Evolutionary conservation across 352 stramenopile species (phyloP), one percentile per base, ranked within the genome.

Genomic region (Plasmopara muralis): DNA sequence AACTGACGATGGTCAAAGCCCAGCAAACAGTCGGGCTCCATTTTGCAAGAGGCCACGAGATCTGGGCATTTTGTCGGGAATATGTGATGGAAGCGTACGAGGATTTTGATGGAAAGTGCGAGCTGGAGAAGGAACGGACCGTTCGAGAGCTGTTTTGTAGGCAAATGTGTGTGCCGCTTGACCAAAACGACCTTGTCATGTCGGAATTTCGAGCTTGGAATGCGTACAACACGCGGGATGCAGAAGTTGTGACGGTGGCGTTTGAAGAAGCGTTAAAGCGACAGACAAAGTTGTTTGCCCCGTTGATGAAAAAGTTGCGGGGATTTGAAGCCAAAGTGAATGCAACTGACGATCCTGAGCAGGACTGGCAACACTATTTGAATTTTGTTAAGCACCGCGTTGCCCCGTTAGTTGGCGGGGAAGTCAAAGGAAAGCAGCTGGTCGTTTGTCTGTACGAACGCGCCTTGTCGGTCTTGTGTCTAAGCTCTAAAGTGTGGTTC

Each of bases 201-300:
- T 87, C 79, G 14, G 79, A 89, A 45, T 87, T 85, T 35, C 74
- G 79, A 18, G 73, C 76, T 5, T 89, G 79, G 79, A 68, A 78
- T 55, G 44, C 61, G 34, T 87, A 89, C 71, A 87, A 87, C 43
- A 68, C 62, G 2, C 51, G 80, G 1, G 57, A 71, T 47, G 37
- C 35, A 4, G 43, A 49, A 9, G 38, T 29, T 47, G 46, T 59
- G 4, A 50, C 58, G 0, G 38, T 18, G 4, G 47, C 31, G 2
- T 60, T 85, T 12, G 46, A 64, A 41, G 48, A 60, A 13, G 68
- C 74, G 4, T 66, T 65, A 2, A 44, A 54, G 16, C 42, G 49
- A 29, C 76, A 89, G 41, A 71, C 62, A 9, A 70, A 70, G 9
- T 9, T 63, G 14, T 76, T 83, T 50, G 62, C 50, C 1, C 63